A percentile compares a stretch with the other conserved stretches of the same genome.
phyloP scores from a whole-genome alignment of 78 protist species.

The Dictyostelium purpureum region DNA sequence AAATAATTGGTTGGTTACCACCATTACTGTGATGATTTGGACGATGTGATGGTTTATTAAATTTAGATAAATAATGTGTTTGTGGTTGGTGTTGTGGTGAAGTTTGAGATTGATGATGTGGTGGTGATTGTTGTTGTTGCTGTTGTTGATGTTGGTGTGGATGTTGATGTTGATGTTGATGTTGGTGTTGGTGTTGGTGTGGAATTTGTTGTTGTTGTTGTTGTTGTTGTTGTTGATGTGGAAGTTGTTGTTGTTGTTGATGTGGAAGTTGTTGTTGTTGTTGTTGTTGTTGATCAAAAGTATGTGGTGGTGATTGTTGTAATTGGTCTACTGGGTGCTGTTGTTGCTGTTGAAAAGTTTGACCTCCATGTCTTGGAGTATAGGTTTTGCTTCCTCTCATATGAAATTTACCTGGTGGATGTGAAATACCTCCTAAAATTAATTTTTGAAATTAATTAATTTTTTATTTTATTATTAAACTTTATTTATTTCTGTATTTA shows the following conservation, averaged over 20 bases:
- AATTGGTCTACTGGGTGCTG: background rate
- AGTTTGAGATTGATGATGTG: background rate
- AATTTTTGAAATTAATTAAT: too few species aligned
- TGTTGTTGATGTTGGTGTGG: background rate
- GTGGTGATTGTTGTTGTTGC: background rate
- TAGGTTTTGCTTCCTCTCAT: conserved; percentile 54
- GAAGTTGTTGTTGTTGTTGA: background rate
- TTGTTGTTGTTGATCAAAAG: background rate
- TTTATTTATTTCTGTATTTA: too few species aligned
- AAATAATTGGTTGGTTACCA: background rate
- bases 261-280: conserved; percentile 5
- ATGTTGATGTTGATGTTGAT: background rate
- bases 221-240: background rate
- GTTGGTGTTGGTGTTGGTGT: conserved; percentile 7
- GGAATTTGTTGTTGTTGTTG: conserved; percentile 34
- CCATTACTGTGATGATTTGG: background rate
- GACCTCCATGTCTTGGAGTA: background rate
- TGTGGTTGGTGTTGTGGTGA: background rate
- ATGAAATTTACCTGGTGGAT: conserved; percentile 67
- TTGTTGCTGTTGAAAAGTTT: background rate
- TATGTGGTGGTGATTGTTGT: background rate
- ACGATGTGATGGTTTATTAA: background rate
- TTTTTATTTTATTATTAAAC: too few species aligned
- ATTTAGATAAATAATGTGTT: background rate
- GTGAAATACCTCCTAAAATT: conserved; percentile 6